Percentiles rank a stretch among this genome's conserved stretches.
Evolutionary conservation across 169 alveolate species (phyloP).

Genomic region (Cryptosporidium canis): DNA sequence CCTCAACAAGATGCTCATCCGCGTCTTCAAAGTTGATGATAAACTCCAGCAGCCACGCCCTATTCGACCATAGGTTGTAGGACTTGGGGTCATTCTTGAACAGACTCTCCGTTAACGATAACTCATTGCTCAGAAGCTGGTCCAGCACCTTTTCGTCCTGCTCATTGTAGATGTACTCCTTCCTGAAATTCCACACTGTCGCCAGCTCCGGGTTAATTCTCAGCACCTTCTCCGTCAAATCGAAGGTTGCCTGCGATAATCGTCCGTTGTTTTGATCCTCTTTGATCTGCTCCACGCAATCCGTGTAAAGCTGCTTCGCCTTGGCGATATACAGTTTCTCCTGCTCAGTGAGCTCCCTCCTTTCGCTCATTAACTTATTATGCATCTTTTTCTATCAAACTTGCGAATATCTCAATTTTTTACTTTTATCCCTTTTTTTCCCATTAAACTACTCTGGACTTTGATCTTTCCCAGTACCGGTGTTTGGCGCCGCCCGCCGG

Average conservation of each 20-base stretch:
- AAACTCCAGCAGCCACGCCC: slow-evolving; percentile 48
- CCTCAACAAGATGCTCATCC: neutral
- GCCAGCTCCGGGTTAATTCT: slow-evolving; percentile 68
- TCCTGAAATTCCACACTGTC: slow-evolving; percentile 73
- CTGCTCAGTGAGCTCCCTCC: slow-evolving; percentile 30
- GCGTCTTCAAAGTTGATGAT: neutral
- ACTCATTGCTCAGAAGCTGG: neutral
- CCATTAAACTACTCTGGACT: neutral
- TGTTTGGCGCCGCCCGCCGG: neutral
- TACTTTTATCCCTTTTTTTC: neutral
- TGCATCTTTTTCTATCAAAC: slow-evolving; percentile 36
- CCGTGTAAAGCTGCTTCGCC: slow-evolving; percentile 25
- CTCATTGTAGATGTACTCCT: neutral
- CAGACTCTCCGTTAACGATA: slow-evolving; percentile 24
- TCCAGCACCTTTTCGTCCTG: neutral
- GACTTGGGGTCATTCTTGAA: slow-evolving; percentile 47
- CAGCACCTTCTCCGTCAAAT: slow-evolving; percentile 63
- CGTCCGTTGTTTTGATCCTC: neutral
- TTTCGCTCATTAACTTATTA: slow-evolving; percentile 16
- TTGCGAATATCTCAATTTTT: neutral
- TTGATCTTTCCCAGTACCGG: slow-evolving; percentile 20
- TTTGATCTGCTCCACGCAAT: slow-evolving; percentile 1
- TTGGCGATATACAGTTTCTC: neutral
- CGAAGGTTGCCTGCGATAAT: neutral
- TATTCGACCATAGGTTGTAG: slow-evolving; percentile 51